Base-by-base conservation (phyloP, 1,284 basidiomycete species). In the Rhodotorula sp. region DNA sequence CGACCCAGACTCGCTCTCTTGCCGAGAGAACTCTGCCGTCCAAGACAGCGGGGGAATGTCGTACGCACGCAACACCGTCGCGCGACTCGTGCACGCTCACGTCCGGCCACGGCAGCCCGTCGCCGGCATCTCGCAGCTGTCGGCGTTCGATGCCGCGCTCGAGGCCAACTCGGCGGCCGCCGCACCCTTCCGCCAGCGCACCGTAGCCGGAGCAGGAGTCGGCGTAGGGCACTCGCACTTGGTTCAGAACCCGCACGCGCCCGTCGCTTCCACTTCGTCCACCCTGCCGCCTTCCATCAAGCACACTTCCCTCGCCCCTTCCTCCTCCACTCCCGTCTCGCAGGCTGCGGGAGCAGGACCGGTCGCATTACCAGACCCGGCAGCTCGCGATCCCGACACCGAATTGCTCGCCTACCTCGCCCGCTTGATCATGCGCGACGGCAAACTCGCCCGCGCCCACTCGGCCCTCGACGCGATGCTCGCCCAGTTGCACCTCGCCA, bases 381-480 rank as follows among this genome's bases (percentile, higher is more conserved):
- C 63, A 38, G 55, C 56, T 26, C 55, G 54, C 34, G 66, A 72
- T 31, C 67, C 77, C 34, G 81, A 82, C 58, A 69, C 78, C 1
- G 75, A 77, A 19, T 73, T 82, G n/a, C 75, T 80, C 23, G 75
- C 77, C 47, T 73, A 80, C 57, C 77, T 82, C 61, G 69, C 77
- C 12, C 80, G 81, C 49, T 75, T 82, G 58, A 76, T 82, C 48
- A 82, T 82, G 81, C 77, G 78, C 56, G 79, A 81, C 63, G 82
- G 82, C 58, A 83, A 83, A 64, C 81, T 81, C 68, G 77, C 80
- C 0, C 73, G 77, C 19, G 79, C 81, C 0, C 78, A 79, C 69
- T 64, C 76, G 0, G 79, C 80, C 70, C 74, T 81, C 66, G 75
- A 73, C 15, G 59, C 71, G 21, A 78, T 80, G 57, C 79, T 83